Base-by-base conservation (phyloP, 2,329 filamentous ascomycete species). In the Alternaria consortialis region DNA sequence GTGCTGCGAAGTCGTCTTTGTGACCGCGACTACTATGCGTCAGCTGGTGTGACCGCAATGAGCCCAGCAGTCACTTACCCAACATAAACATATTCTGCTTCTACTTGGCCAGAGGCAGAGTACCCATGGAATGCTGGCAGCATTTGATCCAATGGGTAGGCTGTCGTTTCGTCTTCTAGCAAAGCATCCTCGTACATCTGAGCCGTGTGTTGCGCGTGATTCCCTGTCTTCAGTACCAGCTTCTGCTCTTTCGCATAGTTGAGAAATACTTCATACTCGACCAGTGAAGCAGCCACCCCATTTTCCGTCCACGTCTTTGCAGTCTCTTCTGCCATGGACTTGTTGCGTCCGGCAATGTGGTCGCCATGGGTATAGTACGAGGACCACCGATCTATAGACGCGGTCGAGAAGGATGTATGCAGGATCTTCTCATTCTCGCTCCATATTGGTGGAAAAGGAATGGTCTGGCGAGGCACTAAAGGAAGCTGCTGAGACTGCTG, bases 81-180 rank as follows among this genome's bases (percentile, higher is more conserved):
- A 20, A 83, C 81, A 60, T 83, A 84, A 34, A 82, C 79, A 62
- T 81, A 83, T 68, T 83, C 80, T 11, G 80, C 82, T 55, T 75
- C 78, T 17, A 80, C 82, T 61, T 82, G 77, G 5, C 82, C 82
- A 34, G 73, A 79, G 48, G 76, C 77, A 5, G 80, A 83, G 60
- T 84, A 83, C 25, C 81, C 83, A 65, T 84, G 80, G 64, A 84
- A 84, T 4, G 77, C 80, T 0, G 81, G 80, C 15, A 82, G 76
- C 7, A 58, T 3, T 62, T 67, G 76, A 42, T 79, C 70, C 63
- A 82, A 66, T 6, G 62, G 77, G 68, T 69, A 81, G 54, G 71
- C 69, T 7, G 76, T 75, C 1, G 73, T 76, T 1, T 73, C 70
- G 54, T 79, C 77, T 37, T 72, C 73, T 17, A 54, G 69, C 5